Evolutionary conservation across 306 rosid genomes (phyloP).

Genomic region (Acacia confusa): DNA sequence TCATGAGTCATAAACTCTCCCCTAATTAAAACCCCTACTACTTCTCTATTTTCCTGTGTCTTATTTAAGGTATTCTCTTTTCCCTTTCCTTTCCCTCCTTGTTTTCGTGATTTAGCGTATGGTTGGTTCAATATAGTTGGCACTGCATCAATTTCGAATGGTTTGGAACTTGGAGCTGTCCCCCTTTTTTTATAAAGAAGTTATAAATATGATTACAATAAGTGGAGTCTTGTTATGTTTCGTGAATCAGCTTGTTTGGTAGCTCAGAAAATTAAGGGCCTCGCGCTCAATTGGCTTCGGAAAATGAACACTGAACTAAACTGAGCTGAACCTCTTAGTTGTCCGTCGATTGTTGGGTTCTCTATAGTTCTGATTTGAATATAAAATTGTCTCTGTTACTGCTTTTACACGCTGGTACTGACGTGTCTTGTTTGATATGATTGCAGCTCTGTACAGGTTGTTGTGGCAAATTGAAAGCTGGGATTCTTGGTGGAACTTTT

Average conservation of each 20-base stretch:
- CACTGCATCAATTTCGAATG: slow-evolving; percentile 1
- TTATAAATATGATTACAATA: neutral
- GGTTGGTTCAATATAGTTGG: slow-evolving; percentile 10
- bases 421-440: neutral
- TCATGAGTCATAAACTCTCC: neutral
- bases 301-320: slow-evolving; percentile 11
- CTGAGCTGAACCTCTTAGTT: neutral
- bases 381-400: neutral
- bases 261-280: slow-evolving; percentile 27
- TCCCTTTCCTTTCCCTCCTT: neutral
- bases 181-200: neutral
- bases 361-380: slow-evolving; percentile 2
- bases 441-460: slow-evolving; percentile 5
- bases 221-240: neutral
- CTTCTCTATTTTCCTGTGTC: neutral
- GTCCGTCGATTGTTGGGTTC: neutral
- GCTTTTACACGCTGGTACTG: neutral
- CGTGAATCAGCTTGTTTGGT: neutral
- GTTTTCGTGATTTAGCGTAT: neutral
- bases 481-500: neutral
- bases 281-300: neutral
- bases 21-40: neutral
- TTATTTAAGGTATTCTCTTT: slow-evolving; percentile 1
- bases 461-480: neutral
- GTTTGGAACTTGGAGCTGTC: slow-evolving; percentile 15